Conservation (phyloP, 192 early-diverging fungal genomes). For the Backusella liffmaniae region DNA sequence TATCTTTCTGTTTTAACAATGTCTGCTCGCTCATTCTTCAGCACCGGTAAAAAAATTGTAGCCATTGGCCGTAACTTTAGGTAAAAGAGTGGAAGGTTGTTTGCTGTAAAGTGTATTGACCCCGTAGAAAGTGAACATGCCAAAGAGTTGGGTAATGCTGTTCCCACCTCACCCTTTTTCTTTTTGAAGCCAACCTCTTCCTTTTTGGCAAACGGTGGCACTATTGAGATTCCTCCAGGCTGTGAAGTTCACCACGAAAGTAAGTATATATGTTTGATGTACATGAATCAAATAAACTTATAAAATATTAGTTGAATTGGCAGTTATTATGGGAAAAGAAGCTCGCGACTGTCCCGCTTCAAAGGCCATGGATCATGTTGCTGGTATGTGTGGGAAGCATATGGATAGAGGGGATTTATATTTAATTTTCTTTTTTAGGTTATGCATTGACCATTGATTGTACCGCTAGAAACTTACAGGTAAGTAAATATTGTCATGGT, state of each 20-base stretch:
- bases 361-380: conserved; percentile 64
- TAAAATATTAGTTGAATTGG: conserved; percentile 74
- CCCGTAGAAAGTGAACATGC: conserved; percentile 73
- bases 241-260: conserved; percentile 84
- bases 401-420: background rate
- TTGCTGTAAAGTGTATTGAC: too few species aligned
- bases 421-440: conserved; percentile 30
- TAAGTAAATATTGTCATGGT: conserved; percentile 16
- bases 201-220: conserved; percentile 62
- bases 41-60: conserved; percentile 83
- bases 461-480: conserved; percentile 87
- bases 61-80: conserved; percentile 92
- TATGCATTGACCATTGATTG: conserved; percentile 90
- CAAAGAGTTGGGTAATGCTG: conserved; percentile 89
- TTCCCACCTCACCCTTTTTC: conserved; percentile 85
- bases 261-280: conserved; percentile 12
- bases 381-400: conserved; percentile 29
- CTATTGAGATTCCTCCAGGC: conserved; percentile 79
- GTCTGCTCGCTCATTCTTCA: conserved; percentile 50
- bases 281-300: background rate
- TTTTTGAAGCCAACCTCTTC: conserved; percentile 94
- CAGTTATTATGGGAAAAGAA: conserved; percentile 81
- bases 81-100: conserved; percentile 28
- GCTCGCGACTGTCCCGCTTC: conserved; percentile 69
- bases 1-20: conserved; percentile 4